Evolutionary conservation across 177 flowering plant genomes (phyloP), one percentile per base, ranked within the genome.

Genomic region (Tripterygium wilfordii): DNA sequence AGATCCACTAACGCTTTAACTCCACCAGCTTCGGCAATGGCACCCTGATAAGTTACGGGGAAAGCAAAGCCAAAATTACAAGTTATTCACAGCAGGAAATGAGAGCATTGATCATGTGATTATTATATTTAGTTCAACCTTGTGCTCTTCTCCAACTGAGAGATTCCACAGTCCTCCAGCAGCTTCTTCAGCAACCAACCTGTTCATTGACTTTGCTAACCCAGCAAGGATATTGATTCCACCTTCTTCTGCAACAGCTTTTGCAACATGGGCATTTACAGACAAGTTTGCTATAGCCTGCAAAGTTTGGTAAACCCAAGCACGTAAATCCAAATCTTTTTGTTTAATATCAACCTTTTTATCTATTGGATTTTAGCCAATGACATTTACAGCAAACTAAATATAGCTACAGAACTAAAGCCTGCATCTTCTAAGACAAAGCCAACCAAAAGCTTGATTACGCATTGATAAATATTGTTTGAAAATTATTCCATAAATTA

Each of bases 161-260:
- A 94, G 90, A 69, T 94, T 94, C 97, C 99, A 90, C 27, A 94
- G 76, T 19, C 99, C 99, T 46, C 99, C 97, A 45, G 96, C 99
- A 64, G 99, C 99, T 82, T 94, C 97, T 72, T 94, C 99, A 18
- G 96, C 99, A 26, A 90, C 99, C 57, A 83, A 71, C 65, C 83
- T 89, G 56, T 94, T 94, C 90, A 75, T 78, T 22, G 99, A 94
- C 79, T 71, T 81, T 4, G 99, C 96, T 53, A 94, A 64, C 51
- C 74, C 73, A 29, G 95, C 80, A 62, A 94, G 97, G 42, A 90
- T 77, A 49, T 60, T 61, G 36, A 94, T 90, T 25, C 99, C 99
- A 53, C 96, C 99, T 68, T 77, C 96, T 45, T 87, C 90, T 8
- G 97, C 97, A 48, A 90, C 97, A 57, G 94, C 82, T 69, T 94